Evolutionary conservation across 805 yeast genomes (phyloP).

Genomic region (Kazachstania taianensis): DNA sequence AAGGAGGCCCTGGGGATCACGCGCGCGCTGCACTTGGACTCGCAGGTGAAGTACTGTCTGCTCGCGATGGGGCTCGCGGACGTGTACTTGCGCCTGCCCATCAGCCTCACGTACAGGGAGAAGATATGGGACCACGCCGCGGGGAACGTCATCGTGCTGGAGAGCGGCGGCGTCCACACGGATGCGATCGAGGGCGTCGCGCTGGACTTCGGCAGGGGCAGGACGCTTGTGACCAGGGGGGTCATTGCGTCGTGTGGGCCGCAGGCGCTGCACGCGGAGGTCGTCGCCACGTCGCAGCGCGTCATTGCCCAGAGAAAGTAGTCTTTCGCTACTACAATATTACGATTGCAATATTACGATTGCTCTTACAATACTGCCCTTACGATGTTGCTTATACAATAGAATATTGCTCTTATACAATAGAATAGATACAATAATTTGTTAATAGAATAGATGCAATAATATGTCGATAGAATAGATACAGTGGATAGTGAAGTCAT

Average conservation of each 20-base stretch:
- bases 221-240: constrained; percentile 73
- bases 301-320: too few species aligned
- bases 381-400: too few species aligned
- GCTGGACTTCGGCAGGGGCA: constrained; percentile 78
- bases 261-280: constrained; percentile 16
- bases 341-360: background rate
- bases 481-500: too few species aligned
- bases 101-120: constrained; percentile 65
- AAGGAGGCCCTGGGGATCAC: constrained; percentile 55
- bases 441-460: too few species aligned
- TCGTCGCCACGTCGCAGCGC: constrained; percentile 19
- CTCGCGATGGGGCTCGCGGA: constrained; percentile 89
- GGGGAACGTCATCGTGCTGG: constrained; percentile 75
- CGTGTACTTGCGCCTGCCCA: constrained; percentile 81
- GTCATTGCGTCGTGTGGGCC: constrained; percentile 68
- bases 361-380: background rate
- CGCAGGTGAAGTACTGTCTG: constrained; percentile 93
- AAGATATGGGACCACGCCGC: constrained; percentile 99
- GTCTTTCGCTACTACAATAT: too few species aligned
- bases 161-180: constrained; percentile 86
- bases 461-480: too few species aligned
- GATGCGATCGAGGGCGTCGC: constrained; percentile 62
- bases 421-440: too few species aligned
- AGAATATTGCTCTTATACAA: too few species aligned
- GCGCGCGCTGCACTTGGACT: constrained; percentile 72